A percentile compares a stretch with the other conserved stretches of the same genome.
Evolutionary conservation across 805 yeast genomes (phyloP).

Genomic region (Jamesozyma hellenica): DNA sequence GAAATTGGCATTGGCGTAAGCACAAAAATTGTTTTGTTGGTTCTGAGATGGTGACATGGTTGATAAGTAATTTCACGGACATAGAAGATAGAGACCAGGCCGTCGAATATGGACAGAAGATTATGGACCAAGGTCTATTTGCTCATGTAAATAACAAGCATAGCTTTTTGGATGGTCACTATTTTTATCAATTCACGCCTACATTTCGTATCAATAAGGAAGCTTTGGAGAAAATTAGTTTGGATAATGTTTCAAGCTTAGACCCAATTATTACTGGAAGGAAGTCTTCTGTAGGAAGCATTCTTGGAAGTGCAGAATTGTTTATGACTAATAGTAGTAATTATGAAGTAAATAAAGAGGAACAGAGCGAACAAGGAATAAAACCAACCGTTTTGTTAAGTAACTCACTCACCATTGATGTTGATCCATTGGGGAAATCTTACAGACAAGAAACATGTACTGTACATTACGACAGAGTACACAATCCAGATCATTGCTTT

Average conservation of each 20-base stretch:
- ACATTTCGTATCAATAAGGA: constrained; percentile 34
- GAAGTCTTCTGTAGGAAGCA: constrained; percentile 6
- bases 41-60: constrained; percentile 77
- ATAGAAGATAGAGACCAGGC: constrained; percentile 80
- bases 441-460: constrained; percentile 67
- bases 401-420: constrained; percentile 54
- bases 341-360: constrained; percentile 10
- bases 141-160: constrained; percentile 79
- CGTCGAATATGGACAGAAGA: constrained; percentile 59
- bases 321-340: constrained; percentile 7
- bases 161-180: constrained; percentile 84
- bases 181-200: constrained; percentile 64
- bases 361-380: constrained; percentile 3
- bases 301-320: constrained; percentile 5
- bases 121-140: constrained; percentile 65
- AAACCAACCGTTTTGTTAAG: constrained; percentile 46
- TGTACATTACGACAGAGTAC: constrained; percentile 85
- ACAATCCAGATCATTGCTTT: constrained; percentile 89
- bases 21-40: constrained; percentile 78
- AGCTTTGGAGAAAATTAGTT: constrained; percentile 7
- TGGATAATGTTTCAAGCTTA: constrained; percentile 2
- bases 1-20: constrained; percentile 83
- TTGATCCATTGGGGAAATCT: constrained; percentile 65
- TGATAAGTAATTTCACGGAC: constrained; percentile 67
- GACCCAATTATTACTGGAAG: constrained; percentile 2